phyloP scores from a whole-genome alignment of 2,329 filamentous ascomycete species.

The Biscogniauxia marginata region DNA sequence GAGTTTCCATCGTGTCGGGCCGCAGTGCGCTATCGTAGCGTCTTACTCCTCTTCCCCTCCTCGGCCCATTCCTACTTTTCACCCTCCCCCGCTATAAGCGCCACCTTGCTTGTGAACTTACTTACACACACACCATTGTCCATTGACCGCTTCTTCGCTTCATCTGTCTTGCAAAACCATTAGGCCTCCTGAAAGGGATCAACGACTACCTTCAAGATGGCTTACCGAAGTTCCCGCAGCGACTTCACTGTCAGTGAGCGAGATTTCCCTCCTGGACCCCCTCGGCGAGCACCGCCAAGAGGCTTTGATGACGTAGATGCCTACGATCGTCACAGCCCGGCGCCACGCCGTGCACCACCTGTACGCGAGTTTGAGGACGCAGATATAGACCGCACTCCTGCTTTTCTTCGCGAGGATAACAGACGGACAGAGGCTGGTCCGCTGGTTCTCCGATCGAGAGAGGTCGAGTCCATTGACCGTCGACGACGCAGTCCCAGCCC shows the following conservation, averaged over 20 bases:
- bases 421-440: constrained; percentile 49
- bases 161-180: not conserved
- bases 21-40: constrained; percentile 8
- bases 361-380: constrained; percentile 30
- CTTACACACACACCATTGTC: constrained; percentile 10
- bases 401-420: constrained; percentile 51
- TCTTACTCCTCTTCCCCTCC: constrained; percentile 8
- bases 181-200: constrained; percentile 11
- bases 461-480: constrained; percentile 54
- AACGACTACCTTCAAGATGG: constrained; percentile 17
- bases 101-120: constrained; percentile 17
- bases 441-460: constrained; percentile 54
- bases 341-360: constrained; percentile 23
- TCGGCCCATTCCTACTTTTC: constrained; percentile 8
- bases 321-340: constrained; percentile 24
- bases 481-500: constrained; percentile 44
- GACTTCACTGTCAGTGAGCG: constrained; percentile 43
- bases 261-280: constrained; percentile 40
- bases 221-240: constrained; percentile 30
- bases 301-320: constrained; percentile 27
- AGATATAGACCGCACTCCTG: constrained; percentile 43
- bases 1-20: constrained; percentile 6
- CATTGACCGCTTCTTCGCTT: constrained; percentile 11
- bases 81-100: constrained; percentile 17
- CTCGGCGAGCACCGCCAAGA: constrained; percentile 24